These are phyloP conservation scores for Pleurotus citrinopileatus DNA, from an alignment of 768 basidiomycete genomes.

Conservation along the genomic window DNA sequence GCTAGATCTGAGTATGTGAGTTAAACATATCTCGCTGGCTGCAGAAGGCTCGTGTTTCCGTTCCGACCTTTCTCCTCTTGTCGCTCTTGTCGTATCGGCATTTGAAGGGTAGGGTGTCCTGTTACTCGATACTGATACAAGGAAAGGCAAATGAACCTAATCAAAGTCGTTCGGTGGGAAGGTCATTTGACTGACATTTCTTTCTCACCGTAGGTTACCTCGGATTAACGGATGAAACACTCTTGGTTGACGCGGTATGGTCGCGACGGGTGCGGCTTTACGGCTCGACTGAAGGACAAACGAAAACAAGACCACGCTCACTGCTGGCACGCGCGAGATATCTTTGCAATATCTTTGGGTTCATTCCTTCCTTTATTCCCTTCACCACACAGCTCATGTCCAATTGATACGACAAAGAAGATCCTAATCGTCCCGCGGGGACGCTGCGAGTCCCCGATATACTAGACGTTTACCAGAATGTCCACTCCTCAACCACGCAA, in stretches of 20 bases:
- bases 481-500: slow-evolving; percentile 73
- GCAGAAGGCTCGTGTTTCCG: background rate
- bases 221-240: background rate
- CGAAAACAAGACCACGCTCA: background rate
- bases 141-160: no score
- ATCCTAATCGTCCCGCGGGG: background rate
- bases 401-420: background rate
- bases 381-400: background rate
- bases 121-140: background rate
- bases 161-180: background rate
- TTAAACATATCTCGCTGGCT: background rate
- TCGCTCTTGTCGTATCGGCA: background rate
- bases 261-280: background rate
- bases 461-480: slow-evolving; percentile 32
- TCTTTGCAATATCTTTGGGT: background rate
- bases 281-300: background rate
- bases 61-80: slow-evolving; percentile 3
- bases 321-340: no score
- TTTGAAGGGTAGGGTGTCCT: background rate
- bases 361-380: background rate
- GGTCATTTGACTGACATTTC: slow-evolving; percentile 1
- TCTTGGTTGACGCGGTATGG: background rate
- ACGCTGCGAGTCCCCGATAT: no score
- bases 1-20: background rate
- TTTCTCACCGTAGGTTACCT: slow-evolving; percentile 3